phyloP scores from a whole-genome alignment of 2,329 filamentous ascomycete species.

The Fusarium sp. region DNA sequence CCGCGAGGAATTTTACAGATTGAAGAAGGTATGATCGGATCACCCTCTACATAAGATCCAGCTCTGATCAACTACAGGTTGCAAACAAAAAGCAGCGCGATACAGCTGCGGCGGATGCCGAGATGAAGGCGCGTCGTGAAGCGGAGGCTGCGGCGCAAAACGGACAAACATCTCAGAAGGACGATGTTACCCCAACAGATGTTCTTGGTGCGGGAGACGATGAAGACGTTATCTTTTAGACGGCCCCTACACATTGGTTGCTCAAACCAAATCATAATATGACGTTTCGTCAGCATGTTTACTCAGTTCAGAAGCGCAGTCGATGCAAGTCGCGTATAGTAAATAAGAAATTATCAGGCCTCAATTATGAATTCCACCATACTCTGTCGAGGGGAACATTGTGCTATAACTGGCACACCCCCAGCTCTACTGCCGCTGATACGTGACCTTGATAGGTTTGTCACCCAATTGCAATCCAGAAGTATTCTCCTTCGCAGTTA shows the following conservation, averaged over 20 bases:
- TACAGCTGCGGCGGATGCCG: constrained; percentile 75
- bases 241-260: not conserved
- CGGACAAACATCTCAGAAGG: constrained; percentile 54
- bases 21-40: constrained; percentile 76
- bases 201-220: constrained; percentile 81
- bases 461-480: constrained; percentile 82
- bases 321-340: not conserved
- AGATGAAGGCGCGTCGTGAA: constrained; percentile 79
- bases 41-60: too few species aligned
- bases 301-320: not conserved
- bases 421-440: constrained; percentile 82
- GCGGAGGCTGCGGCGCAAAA: constrained; percentile 50
- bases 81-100: constrained; percentile 86
- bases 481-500: constrained; percentile 92
- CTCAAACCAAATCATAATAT: not conserved
- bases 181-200: constrained; percentile 62
- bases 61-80: constrained; percentile 57
- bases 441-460: constrained; percentile 92
- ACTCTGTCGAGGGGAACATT: not conserved
- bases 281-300: not conserved
- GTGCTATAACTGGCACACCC: not conserved
- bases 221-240: constrained; percentile 85
- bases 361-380: not conserved
- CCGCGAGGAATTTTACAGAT: constrained; percentile 95
- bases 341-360: not conserved